Evolutionary conservation across 2,329 filamentous ascomycete genomes (phyloP).

Genomic region (Fusarium penzigii): DNA sequence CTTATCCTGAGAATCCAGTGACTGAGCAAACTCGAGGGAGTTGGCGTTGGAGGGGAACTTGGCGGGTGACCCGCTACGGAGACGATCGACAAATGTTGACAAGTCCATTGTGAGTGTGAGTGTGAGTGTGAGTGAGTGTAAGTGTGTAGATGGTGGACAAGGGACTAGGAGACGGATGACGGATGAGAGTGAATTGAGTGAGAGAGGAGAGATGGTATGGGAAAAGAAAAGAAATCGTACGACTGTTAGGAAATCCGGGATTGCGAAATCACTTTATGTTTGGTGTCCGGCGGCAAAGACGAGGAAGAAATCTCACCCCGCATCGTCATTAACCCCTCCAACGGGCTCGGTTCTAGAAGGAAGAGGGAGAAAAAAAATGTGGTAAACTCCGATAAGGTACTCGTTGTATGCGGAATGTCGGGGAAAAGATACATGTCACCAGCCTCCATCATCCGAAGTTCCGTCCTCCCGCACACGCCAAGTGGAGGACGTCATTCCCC

Average conservation of each 20-base stretch:
- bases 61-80: conserved; percentile 42
- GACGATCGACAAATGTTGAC: conserved; percentile 37
- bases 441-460: conserved; percentile 30
- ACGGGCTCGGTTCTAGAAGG: too few species aligned
- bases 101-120: conserved; percentile 39
- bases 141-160: background rate
- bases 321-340: too few species aligned
- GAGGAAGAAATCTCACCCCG: too few species aligned
- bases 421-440: background rate
- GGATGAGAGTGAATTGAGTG: background rate
- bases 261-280: conserved; percentile 32
- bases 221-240: conserved; percentile 21
- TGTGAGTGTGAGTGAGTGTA: background rate
- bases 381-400: background rate
- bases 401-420: background rate
- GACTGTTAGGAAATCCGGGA: conserved; percentile 20
- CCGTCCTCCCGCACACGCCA: conserved; percentile 24
- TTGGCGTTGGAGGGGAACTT: conserved; percentile 51
- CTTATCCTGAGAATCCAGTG: conserved; percentile 62
- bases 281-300: conserved; percentile 2
- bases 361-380: too few species aligned
- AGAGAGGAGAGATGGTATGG: background rate
- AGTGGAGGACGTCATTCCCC: conserved; percentile 18
- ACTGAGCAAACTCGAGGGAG: conserved; percentile 48
- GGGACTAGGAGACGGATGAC: background rate